These are phyloP conservation scores for Pochonia chlamydosporia DNA, from an alignment of 2,329 filamentous ascomycete genomes.

Conservation along the genomic window DNA sequence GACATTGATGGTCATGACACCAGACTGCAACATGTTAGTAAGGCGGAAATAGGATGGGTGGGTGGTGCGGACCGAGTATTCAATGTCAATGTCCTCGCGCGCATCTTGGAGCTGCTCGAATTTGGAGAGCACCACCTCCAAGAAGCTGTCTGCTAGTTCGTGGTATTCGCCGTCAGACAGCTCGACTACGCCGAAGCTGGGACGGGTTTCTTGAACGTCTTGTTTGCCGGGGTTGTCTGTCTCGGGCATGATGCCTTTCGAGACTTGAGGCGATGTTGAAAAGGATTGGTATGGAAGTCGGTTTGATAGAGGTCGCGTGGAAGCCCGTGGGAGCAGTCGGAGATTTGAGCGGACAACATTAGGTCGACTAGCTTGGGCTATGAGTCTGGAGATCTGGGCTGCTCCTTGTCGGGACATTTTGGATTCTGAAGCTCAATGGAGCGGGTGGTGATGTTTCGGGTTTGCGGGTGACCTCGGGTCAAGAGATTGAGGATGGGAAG, in stretches of 20 bases:
- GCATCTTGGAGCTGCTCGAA: constrained; percentile 73
- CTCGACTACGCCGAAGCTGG: constrained; percentile 48
- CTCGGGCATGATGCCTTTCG: constrained; percentile 54
- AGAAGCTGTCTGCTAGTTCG: constrained; percentile 67
- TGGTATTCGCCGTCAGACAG: constrained; percentile 71
- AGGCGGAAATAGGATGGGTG: background rate
- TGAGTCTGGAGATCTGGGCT: constrained; percentile 31
- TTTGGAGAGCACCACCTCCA: constrained; percentile 49
- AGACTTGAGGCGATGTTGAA: constrained; percentile 20
- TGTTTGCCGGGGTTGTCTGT: constrained; percentile 47
- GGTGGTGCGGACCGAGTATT: constrained; percentile 66
- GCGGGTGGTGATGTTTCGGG: background rate
- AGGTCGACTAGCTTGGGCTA: constrained; percentile 23
- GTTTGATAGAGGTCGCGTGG: background rate
- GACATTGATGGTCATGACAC: constrained; percentile 73
- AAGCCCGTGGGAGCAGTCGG: constrained; percentile 11
- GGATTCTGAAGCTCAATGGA: constrained; percentile 1
- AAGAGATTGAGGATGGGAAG: background rate
- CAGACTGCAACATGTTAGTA: constrained; percentile 51
- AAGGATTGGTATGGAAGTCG: constrained; percentile 15
- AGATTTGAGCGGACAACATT: constrained; percentile 17
- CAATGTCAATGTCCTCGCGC: constrained; percentile 73
- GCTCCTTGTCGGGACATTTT: constrained; percentile 27
- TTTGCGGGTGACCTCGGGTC: constrained; percentile 2
- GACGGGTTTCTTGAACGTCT: constrained; percentile 29